phyloP scores from a whole-genome alignment of 345 rosid species.

The Eucalyptus marginata region DNA sequence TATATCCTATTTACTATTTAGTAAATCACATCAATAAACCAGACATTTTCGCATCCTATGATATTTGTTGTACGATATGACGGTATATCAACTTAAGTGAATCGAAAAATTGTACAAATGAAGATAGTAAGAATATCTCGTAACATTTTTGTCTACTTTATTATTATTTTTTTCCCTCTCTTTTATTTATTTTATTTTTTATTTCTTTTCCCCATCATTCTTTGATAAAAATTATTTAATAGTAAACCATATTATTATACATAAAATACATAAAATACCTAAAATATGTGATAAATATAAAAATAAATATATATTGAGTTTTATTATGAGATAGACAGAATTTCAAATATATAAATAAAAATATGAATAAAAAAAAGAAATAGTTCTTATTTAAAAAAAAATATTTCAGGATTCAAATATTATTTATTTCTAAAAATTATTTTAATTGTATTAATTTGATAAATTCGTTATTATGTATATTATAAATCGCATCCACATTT shows the following conservation, averaged over 20 bases:
- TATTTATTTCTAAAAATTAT: too few species aligned
- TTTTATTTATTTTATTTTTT: too few species aligned
- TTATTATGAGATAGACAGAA: not conserved
- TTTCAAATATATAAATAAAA: too few species aligned
- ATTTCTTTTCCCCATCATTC: not conserved
- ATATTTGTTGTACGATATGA: too few species aligned
- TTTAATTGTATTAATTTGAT: too few species aligned
- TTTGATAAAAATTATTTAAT: too few species aligned
- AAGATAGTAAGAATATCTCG: too few species aligned
- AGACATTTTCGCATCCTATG: accelerated
- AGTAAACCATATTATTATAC: not conserved
- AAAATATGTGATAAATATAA: not conserved
- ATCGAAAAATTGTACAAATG: accelerated
- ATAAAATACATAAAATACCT: not conserved
- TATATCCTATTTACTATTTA: not conserved
- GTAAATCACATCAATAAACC: accelerated
- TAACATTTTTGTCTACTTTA: not conserved
- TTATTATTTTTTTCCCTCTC: not conserved
- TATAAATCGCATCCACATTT: accelerated
- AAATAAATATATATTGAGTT: too few species aligned
- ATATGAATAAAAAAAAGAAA: not conserved
- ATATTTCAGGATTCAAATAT: too few species aligned
- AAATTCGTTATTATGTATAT: accelerated
- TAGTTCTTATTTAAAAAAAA: too few species aligned
- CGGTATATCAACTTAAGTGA: accelerated